These are phyloP conservation scores for Penicillium tannophilum DNA, from an alignment of 495 filamentous ascomycete genomes.

Conservation along the genomic window DNA sequence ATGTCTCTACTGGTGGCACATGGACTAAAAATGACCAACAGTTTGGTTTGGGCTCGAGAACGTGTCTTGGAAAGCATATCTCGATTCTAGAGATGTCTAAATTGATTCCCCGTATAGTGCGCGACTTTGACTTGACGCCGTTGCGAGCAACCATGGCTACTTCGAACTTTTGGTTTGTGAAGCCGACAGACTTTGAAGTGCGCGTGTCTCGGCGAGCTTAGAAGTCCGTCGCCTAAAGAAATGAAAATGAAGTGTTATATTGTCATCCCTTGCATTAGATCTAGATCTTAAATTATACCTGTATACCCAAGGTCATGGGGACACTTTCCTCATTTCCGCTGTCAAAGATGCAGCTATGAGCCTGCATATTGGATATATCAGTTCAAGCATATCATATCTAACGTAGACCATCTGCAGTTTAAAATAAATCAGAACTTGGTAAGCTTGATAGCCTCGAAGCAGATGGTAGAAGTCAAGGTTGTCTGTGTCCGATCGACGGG, in stretches of 20 bases:
- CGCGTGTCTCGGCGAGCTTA: conserved; percentile 7
- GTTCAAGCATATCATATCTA: not conserved
- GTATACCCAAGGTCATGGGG: not conserved
- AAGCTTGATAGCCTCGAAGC: too few species aligned
- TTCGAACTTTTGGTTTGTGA: conserved; percentile 52
- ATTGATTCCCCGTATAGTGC: conserved; percentile 47
- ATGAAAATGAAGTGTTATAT: not conserved
- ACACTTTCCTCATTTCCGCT: not conserved
- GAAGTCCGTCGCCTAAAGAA: not conserved
- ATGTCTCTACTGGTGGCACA: not conserved
- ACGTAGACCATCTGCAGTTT: not conserved
- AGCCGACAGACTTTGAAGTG: conserved; percentile 42
- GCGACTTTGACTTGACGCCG: conserved; percentile 43
- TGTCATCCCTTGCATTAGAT: not conserved
- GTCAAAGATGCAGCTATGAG: too few species aligned
- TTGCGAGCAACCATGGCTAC: conserved; percentile 38
- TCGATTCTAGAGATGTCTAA: conserved; percentile 51
- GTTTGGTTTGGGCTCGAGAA: conserved; percentile 50
- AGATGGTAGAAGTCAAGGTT: too few species aligned
- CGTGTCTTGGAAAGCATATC: conserved; percentile 52
- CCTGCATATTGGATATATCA: not conserved
- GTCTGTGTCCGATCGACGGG: conserved; percentile 1
- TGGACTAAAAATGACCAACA: conserved; percentile 14
- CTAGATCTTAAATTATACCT: not conserved
- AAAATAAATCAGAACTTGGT: too few species aligned